Evolutionary conservation across 495 filamentous ascomycete species (phyloP), one percentile per base, ranked within the genome.

Genomic region (Aspergillus bertholletiae): DNA sequence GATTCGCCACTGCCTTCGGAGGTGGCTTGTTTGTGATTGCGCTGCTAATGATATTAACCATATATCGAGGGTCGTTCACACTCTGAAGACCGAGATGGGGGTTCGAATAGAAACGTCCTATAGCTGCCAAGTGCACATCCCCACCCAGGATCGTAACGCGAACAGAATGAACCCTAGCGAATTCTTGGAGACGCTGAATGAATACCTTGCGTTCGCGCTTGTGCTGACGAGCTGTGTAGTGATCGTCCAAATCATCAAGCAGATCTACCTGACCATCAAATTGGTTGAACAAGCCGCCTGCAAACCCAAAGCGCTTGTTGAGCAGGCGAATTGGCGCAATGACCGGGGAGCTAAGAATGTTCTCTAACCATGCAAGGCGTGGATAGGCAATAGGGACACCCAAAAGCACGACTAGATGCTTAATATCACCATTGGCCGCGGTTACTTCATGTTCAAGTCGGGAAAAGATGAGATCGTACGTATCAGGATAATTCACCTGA

Each of bases 371-470:
- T 11, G 89, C 90, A 39, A 97, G 80, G 50, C 93, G 89, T 6
- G 93, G 93, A 65, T 96, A 97, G 6, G 92, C 92, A 58, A 97
- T 96, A 2, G 93, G 93, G 24, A 97, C 90, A 49, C 93, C 93
- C 43, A 97, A 74, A 4, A 97, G 78, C 5, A 97, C 75, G 37
- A 97, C 80, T 39, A 97, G 71, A 59, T 97, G 93, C 68, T 85
- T 88, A 64, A 92, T 87, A 23, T 81, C 61, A 65, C 85, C 67
- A 60, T 80, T 64, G 61, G 80, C 80, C 5, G 81, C 82, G 1
- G 68, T 67, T 20, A 96, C 75, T 59, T 96, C 89, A 23, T 74
- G 59, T 46, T 78, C 71, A 30, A 95, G 62, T 0, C 89, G 86
- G 13, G 74, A 59, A 64, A 96, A 96, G 53, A 96, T 86, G 11